Evolutionary conservation across 257 asterid genomes (phyloP), one percentile per base, ranked within the genome.

Genomic region (Prunella vulgaris): DNA sequence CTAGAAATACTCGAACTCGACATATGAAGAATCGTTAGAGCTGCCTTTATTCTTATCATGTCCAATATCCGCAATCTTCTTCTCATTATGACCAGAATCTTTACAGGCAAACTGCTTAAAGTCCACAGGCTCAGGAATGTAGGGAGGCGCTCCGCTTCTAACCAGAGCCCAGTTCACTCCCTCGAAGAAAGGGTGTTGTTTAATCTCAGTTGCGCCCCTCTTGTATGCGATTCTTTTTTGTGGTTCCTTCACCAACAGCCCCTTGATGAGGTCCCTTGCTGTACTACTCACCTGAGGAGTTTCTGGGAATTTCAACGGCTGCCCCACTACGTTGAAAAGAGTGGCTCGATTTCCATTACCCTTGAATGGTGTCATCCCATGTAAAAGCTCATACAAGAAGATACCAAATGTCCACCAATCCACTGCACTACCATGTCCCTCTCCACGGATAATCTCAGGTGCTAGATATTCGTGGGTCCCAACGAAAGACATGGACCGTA

Each of bases 361-460:
- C 49, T 84, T 84, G 64, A 84, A 84, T 0, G 89, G 89, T 2
- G 89, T 84, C 6, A 78, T 84, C 18, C 89, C 89, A 15, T 70
- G 83, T 20, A 84, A 37, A 30, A 84, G 87, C 70, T 84, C 89
- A 15, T 79, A 84, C 75, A 84, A 49, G 84, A 84, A 84, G 44
- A 84, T 84, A 7, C 89, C 89, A 5, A 84, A 82, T 1, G 89
- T 84, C 89, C 89, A 84, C 89, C 89, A 84, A 54, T 84, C 89
- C 69, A 84, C 89, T 1, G 89, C 89, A 53, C 89, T 84, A 30
- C 87, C 87, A 10, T 84, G 87, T 0, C 89, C 86, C 77, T 84
- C 89, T 18, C 89, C 89, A 14, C 89, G 83, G 37, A 84, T 81
- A 27, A 84, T 84, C 77, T 84, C 89, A 0, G 89, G 89, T 22